A percentile compares a stretch with the other conserved stretches of the same genome.
These are phyloP conservation scores for Chrysoporthe austroafricana DNA, from an alignment of 2,329 filamentous ascomycete genomes.

Conservation along the genomic window DNA sequence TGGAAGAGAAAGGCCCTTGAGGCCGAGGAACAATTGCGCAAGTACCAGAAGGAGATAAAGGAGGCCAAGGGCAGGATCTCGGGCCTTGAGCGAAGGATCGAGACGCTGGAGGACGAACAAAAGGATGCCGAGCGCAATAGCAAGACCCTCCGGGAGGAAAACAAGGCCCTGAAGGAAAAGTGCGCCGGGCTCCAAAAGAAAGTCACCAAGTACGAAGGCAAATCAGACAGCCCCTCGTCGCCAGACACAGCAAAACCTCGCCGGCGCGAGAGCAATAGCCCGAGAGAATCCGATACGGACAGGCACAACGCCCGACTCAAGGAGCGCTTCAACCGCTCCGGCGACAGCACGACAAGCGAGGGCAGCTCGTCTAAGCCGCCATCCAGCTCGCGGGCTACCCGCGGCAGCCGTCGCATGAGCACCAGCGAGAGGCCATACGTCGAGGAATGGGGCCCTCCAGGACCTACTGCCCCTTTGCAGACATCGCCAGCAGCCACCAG, in stretches of 20 bases:
- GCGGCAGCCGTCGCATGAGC: conserved; percentile 18
- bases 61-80: conserved; percentile 29
- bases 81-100: conserved; percentile 30
- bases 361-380: conserved; percentile 28
- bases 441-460: conserved; percentile 15
- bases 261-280: conserved; percentile 35
- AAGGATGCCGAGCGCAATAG: conserved; percentile 36
- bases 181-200: conserved; percentile 32
- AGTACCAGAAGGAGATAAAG: conserved; percentile 26
- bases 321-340: conserved; percentile 37
- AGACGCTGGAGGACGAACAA: conserved; percentile 33
- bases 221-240: conserved; percentile 28
- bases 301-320: conserved; percentile 36
- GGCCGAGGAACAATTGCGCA: conserved; percentile 31
- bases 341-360: conserved; percentile 36
- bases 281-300: conserved; percentile 33
- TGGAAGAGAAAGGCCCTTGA: conserved; percentile 34
- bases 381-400: conserved; percentile 20
- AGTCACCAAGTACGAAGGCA: conserved; percentile 33
- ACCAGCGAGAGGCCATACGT: conserved; percentile 18
- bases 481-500: not conserved
- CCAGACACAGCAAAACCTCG: conserved; percentile 34
- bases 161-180: conserved; percentile 29
- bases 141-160: conserved; percentile 31
- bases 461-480: not conserved